phyloP scores from a whole-genome alignment of 257 asterid species.

The Solanum gandarillasii region DNA sequence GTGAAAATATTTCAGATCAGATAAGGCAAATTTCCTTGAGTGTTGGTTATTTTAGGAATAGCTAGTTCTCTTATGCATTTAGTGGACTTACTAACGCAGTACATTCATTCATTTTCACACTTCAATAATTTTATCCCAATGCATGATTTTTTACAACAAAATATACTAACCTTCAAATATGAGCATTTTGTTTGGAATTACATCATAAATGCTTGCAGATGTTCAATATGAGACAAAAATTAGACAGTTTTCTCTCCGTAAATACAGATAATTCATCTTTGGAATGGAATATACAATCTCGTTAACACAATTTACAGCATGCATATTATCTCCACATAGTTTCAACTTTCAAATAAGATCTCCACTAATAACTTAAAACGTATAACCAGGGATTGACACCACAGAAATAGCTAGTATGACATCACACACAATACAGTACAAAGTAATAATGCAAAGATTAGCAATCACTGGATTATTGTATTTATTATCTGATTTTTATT shows the following conservation, averaged over 20 bases:
- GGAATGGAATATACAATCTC: background rate
- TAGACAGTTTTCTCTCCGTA: background rate
- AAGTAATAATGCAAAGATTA: no score
- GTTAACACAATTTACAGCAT: background rate
- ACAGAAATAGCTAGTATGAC: background rate
- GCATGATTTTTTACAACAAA: background rate
- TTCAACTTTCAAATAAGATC: background rate
- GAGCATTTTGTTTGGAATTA: background rate
- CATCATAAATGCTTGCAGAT: background rate
- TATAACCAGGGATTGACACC: background rate
- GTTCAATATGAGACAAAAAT: background rate
- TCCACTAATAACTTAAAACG: background rate
- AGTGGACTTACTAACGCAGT: background rate
- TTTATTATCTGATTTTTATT: background rate
- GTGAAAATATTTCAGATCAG: background rate
- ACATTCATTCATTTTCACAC: background rate
- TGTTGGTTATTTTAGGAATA: background rate
- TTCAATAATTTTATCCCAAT: background rate
- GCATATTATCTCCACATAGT: background rate
- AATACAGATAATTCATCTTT: background rate
- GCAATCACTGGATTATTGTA: background rate
- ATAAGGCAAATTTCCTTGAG: background rate
- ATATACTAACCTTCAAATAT: background rate
- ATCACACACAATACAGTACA: background rate
- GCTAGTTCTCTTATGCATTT: background rate